Evolutionary conservation across 139 green algal species (phyloP), one percentile per base, ranked within the genome.

Genomic region (Picochlorum costavermella): DNA sequence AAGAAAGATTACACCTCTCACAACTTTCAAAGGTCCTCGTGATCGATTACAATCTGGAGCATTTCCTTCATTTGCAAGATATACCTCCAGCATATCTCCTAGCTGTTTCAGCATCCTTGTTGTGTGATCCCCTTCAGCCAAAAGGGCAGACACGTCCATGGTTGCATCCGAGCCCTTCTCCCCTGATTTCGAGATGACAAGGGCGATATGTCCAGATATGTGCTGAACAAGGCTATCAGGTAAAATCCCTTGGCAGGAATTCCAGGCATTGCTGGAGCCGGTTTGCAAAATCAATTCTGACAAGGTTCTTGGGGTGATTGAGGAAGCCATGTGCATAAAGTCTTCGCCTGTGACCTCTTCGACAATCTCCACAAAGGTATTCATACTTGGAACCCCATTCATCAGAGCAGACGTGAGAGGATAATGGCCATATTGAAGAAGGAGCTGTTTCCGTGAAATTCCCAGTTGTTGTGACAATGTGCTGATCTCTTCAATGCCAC

Each of bases 21-120:
- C 56, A 14, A 72, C 50, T 23, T 28, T 61, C 6, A 78, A 31
- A 29, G 58, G 29, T 17, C 25, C 23, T 8, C 28, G 26, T 2
- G 69, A 11, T 10, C 37, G 26, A 23, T 40, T 29, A 17, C 55
- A 20, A 12, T 37, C 23, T 46, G 12, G 17, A 11, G 43, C 40
- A 40, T 28, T 17, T 13, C 17, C 5, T 4, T 36, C 37, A 2
- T 30, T 40, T 10, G 46, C 55, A 53, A 73, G 61, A 23, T 40
- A 56, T 10, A 16, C 30, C 17, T 84, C 69, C 68, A 83, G 59
- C 3, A 14, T 14, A 59, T 85, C 78, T 1, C 75, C 75, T 48
- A 74, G 76, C n/a, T 70, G 56, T 51, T 85, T 85, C 13, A 85
- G 69, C 36, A 74, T 81, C 28, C 72, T 59, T 6, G 75, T 84